Base-by-base conservation (phyloP, 441 rosid genomes). In the Erodium chrysanthum region DNA sequence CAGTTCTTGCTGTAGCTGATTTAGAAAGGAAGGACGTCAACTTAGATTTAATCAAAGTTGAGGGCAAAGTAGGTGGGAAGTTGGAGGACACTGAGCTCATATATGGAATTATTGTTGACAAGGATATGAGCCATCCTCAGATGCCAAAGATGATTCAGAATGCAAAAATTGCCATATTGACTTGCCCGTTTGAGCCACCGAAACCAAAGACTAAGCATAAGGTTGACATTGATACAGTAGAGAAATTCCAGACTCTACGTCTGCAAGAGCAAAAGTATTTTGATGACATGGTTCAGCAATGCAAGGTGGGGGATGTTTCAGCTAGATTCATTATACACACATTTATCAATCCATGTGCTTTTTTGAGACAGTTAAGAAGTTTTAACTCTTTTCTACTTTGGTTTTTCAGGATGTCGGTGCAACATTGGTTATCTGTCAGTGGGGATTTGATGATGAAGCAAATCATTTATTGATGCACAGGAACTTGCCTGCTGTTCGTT, bases 371-470 rank as follows among this genome's bases (percentile, higher is more conserved):
- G 8, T 50, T 50, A 7, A 15, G 21, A 50, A 15, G 6, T 29
- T 68, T 68, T 1, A 69, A 48, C 59, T 22, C 31, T 12, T 65
- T 11, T 44, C 10, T 42, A 2, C 14, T 15, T 74, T 74, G 59
- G 15, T 66, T 44, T 59, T 72, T 68, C 85, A 95, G 98, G 99
- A 92, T 84, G 96, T 84, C 78, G 99, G 99, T 73, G 89, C 98
- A 64, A 88, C 99, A 12, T 70, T 95, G 80, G 99, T 95, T 64
- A 92, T 95, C 78, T 95, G 98, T 76, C 98, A 95, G 63, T 95
- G 99, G 99, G 98, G 99, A 58, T 95, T 92, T 22, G 98, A 92
- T 73, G 98, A 95, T 73, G 99, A 95, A 75, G 99, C 99, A 71
- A 95, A 95, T 76, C 98, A 92, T 85, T 78, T 95, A 60, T 75